These are phyloP conservation scores for Hypoxylon sp. DNA, from an alignment of 2,329 filamentous ascomycete genomes.

Conservation along the genomic window DNA sequence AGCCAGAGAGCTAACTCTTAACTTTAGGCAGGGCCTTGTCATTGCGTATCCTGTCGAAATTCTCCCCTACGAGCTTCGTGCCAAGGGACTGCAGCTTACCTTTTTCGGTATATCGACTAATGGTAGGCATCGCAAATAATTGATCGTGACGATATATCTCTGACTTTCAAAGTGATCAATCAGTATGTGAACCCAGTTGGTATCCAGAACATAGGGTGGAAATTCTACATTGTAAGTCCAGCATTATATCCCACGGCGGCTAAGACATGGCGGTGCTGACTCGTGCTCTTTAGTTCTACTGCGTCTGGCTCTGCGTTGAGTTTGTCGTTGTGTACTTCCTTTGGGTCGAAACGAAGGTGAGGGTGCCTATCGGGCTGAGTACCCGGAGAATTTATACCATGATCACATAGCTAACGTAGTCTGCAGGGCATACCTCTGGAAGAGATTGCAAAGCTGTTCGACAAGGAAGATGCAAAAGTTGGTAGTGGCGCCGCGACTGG, in stretches of 20 bases:
- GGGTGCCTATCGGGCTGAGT: not conserved
- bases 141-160: not conserved
- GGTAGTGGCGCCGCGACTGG: not conserved
- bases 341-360: constrained; percentile 19
- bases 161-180: constrained; percentile 55
- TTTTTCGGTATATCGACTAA: constrained; percentile 48
- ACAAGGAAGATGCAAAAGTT: constrained; percentile 8
- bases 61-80: constrained; percentile 57
- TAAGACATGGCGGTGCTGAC: not conserved
- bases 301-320: constrained; percentile 16
- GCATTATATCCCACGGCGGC: constrained; percentile 1
- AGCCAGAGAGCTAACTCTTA: not conserved
- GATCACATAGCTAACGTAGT: constrained; percentile 10
- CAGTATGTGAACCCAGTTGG: constrained; percentile 57
- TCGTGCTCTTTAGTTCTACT: constrained; percentile 12
- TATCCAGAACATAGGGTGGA: constrained; percentile 57
- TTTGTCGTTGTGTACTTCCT: constrained; percentile 20
- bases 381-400: not conserved
- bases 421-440: constrained; percentile 13
- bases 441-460: constrained; percentile 18
- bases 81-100: constrained; percentile 60
- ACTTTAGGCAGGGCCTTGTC: constrained; percentile 51
- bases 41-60: constrained; percentile 63
- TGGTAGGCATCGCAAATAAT: not conserved
- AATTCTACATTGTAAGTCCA: constrained; percentile 55